phyloP scores from a whole-genome alignment of 2,329 filamentous ascomycete species.

The Pseudocercospora crystallina region DNA sequence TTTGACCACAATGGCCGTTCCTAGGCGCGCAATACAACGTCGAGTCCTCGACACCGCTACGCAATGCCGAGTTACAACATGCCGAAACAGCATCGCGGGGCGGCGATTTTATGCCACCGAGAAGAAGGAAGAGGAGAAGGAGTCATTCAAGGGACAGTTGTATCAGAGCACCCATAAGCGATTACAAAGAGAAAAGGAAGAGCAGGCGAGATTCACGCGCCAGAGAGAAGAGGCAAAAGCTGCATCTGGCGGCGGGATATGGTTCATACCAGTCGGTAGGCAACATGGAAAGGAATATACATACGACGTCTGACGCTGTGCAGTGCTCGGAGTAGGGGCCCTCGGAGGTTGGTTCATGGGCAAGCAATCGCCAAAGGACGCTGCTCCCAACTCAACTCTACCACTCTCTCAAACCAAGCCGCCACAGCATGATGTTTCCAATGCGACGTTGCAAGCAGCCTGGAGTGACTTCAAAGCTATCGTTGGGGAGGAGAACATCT shows the following conservation, averaged over 20 bases:
- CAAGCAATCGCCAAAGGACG: constrained; percentile 46
- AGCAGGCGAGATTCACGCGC: constrained; percentile 53
- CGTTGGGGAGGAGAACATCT: constrained; percentile 63
- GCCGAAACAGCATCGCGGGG: constrained; percentile 12
- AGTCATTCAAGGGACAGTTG: constrained; percentile 60
- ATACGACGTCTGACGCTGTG: constrained; percentile 14
- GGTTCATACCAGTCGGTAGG: constrained; percentile 35
- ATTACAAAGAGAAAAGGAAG: constrained; percentile 57
- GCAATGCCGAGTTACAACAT: constrained; percentile 13
- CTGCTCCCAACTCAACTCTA: constrained; percentile 55
- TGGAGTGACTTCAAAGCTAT: constrained; percentile 64
- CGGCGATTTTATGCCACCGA: constrained; percentile 39
- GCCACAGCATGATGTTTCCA: constrained; percentile 57
- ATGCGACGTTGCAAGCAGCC: constrained; percentile 61
- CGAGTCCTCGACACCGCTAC: constrained; percentile 13
- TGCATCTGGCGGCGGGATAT: constrained; percentile 27
- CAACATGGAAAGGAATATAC: neutral
- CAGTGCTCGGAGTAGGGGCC: constrained; percentile 54
- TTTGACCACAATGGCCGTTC: constrained; percentile 34
- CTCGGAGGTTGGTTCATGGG: constrained; percentile 58
- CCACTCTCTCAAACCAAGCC: constrained; percentile 50
- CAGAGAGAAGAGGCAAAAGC: constrained; percentile 33
- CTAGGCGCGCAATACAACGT: constrained; percentile 19
- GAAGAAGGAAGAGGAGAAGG: constrained; percentile 37
- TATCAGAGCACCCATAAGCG: constrained; percentile 62